Base-by-base conservation (phyloP, 805 yeast genomes). In the Priceomyces haplophilus region DNA sequence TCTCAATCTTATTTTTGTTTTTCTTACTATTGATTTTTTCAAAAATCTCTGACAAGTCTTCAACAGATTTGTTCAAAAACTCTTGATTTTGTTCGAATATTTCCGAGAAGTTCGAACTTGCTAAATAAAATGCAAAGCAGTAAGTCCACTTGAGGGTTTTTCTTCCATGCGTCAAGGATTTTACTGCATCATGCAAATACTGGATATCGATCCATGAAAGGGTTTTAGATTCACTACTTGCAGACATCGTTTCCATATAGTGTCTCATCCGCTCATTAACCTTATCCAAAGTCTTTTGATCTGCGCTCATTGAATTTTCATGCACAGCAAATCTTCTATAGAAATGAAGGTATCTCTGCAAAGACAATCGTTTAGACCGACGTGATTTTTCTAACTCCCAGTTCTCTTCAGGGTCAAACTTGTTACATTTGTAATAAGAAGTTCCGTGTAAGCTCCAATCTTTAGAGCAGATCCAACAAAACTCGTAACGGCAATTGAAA, bases 391-490 rank as follows among this genome's bases (percentile, higher is more conserved):
- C 66, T 15, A 58, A 47, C 7, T 72, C 75, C 19, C 67, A 67
- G 34, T 70, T 74, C 36, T 74, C 73, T 17, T 54, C 46, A 3
- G 58, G 59, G 33, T 60, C 61, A 45, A 54, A 85, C 40, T 79
- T 65, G 46, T 77, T 79, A 58, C 98, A 91, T 44, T 79, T 78
- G 61, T 80, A 89, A 63, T 71, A 80, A 34, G 70, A 66, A 21
- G 73, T 69, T 3, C 80, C 80, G 64, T 91, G 98, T 12, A 64
- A 64, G 0, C 59, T 54, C 99, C 99, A 91, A 25, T 70, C 76
- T 3, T 82, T 82, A 47, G 79, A 59, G 62, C 99, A 93, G 31
- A 90, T 80, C 99, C 99, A 93, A 62, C 99, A 93, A 58, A 89
- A 93, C 58, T 90, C 87, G 59, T 78, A 64, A 10, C 61, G 57